These are phyloP conservation scores for Corallochytrium limacisporum DNA, from an alignment of 78 protist genomes.

Conservation along the genomic window DNA sequence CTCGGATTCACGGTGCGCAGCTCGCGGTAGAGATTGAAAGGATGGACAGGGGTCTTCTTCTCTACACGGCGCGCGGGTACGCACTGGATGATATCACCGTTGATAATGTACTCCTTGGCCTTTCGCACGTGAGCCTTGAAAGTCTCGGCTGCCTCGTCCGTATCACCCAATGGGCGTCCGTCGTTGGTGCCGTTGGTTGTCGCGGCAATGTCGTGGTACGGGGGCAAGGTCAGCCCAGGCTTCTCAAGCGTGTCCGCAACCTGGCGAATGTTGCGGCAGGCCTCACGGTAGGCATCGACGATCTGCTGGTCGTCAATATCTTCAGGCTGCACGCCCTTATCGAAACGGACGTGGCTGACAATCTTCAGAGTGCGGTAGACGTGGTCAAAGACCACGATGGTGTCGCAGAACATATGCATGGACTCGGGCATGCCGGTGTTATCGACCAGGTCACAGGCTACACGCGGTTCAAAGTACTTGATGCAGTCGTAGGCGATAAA, in stretches of 20 bases:
- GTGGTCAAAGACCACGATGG: conserved; percentile 27
- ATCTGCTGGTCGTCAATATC: background rate
- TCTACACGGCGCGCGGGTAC: conserved; percentile 20
- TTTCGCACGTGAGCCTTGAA: conserved; percentile 19
- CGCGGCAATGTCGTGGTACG: background rate
- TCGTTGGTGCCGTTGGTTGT: background rate
- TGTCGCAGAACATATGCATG: conserved; percentile 16
- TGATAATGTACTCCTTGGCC: conserved; percentile 23
- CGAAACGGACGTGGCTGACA: conserved; percentile 8
- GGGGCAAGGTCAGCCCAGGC: background rate
- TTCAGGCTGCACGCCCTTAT: background rate
- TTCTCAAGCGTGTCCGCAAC: background rate
- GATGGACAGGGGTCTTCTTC: conserved; percentile 15
- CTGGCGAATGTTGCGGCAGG: background rate
- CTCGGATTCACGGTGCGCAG: conserved; percentile 40
- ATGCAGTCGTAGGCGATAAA: conserved; percentile 20
- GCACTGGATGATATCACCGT: conserved; percentile 46
- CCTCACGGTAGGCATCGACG: background rate
- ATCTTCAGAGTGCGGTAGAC: background rate
- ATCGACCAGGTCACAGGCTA: conserved; percentile 4
- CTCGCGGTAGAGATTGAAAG: conserved; percentile 39
- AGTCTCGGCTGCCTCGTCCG: conserved; percentile 15
- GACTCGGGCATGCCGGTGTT: conserved; percentile 22
- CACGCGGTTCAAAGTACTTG: conserved; percentile 27
- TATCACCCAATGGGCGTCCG: background rate